Percentiles rank a stretch among this genome's conserved stretches.
These are phyloP conservation scores for Penicillium sp. DNA, from an alignment of 2,329 filamentous ascomycete genomes.

Conservation along the genomic window DNA sequence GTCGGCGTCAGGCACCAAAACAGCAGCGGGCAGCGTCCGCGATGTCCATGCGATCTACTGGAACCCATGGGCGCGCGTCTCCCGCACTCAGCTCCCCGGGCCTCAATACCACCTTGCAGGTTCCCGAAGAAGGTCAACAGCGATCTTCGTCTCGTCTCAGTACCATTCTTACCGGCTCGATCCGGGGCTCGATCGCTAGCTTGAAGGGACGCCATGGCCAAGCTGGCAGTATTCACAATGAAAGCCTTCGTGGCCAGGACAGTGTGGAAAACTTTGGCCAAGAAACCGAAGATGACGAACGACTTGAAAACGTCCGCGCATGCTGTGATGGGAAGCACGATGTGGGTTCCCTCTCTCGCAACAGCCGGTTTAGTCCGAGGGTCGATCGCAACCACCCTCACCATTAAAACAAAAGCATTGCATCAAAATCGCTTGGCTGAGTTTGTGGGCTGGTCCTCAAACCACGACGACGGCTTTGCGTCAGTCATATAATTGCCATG, in stretches of 20 bases:
- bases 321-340: conserved; percentile 94
- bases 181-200: conserved; percentile 57
- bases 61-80: conserved; percentile 42
- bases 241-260: conserved; percentile 59
- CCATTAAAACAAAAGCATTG: conserved; percentile 26
- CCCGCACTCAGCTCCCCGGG: conserved; percentile 40
- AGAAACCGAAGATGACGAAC: conserved; percentile 68
- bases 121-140: conserved; percentile 42
- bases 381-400: conserved; percentile 44
- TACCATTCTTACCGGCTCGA: conserved; percentile 52
- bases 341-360: conserved; percentile 55
- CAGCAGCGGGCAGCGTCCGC: conserved; percentile 42
- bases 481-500: conserved; percentile 26
- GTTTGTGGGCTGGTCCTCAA: conserved; percentile 32
- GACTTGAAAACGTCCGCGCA: conserved; percentile 91
- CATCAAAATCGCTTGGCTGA: conserved; percentile 21
- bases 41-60: conserved; percentile 42
- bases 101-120: conserved; percentile 38
- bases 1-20: conserved; percentile 70
- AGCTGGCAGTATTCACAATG: conserved; percentile 43
- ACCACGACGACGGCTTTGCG: conserved; percentile 24
- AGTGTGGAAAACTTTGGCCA: conserved; percentile 81
- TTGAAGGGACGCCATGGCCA: conserved; percentile 48
- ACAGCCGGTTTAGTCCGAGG: conserved; percentile 46
- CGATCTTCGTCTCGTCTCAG: conserved; percentile 53